Evolutionary conservation across 495 filamentous ascomycete genomes (phyloP).

Genomic region (Talaromyces ruber): DNA sequence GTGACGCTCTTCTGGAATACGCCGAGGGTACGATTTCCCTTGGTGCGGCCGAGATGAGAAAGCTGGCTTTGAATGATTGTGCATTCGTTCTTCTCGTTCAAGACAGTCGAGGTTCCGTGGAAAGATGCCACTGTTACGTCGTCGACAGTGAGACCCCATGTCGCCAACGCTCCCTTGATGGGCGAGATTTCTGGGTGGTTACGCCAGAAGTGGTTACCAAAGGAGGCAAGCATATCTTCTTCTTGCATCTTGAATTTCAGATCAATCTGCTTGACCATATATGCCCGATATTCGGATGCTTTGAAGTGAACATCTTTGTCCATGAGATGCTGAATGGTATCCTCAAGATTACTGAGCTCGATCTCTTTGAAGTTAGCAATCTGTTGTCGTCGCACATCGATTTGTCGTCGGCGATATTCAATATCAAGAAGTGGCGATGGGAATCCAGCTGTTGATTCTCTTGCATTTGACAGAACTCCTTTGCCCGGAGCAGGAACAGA

Average conservation of each 20-base stretch:
- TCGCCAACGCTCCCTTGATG: conserved; percentile 12
- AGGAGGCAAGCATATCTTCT: conserved; percentile 3
- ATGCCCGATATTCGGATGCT: background rate
- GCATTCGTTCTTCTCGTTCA: conserved; percentile 17
- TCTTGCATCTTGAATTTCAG: background rate
- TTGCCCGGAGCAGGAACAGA: conserved; percentile 1
- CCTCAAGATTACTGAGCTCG: background rate
- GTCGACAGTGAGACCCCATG: conserved; percentile 13
- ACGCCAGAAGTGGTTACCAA: conserved; percentile 12
- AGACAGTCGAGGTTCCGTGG: conserved; percentile 17
- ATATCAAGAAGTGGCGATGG: conserved; percentile 11
- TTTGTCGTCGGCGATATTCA: conserved; percentile 10
- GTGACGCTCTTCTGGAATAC: conserved; percentile 14
- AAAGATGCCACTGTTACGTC: conserved; percentile 15
- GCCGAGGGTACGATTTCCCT: conserved; percentile 9
- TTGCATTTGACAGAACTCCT: conserved; percentile 11
- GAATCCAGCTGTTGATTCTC: background rate
- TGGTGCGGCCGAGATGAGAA: conserved; percentile 9
- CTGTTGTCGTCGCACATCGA: background rate
- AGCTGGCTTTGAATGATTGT: conserved; percentile 11
- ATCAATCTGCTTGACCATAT: background rate
- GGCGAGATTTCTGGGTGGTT: conserved; percentile 11
- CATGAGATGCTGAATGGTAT: background rate
- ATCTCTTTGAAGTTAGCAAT: background rate
- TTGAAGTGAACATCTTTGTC: background rate